Conservation (phyloP, 2,329 filamentous ascomycete genomes). For the Aspergillus alliaceus region DNA sequence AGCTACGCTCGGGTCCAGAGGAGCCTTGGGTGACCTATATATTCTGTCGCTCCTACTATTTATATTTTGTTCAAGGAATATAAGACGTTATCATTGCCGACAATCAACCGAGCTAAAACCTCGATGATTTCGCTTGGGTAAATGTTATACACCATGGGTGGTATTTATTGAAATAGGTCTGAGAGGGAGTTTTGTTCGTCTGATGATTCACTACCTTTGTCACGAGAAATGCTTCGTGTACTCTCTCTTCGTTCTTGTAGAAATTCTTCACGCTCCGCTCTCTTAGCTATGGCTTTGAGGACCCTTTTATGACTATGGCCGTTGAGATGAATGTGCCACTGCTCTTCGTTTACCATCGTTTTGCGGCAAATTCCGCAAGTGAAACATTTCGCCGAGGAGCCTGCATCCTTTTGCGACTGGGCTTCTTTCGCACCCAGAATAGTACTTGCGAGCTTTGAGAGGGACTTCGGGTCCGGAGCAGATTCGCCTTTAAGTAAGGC, state of each 20-base stretch:
- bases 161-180: not conserved
- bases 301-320: slow-evolving; percentile 60
- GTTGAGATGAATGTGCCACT: slow-evolving; percentile 59
- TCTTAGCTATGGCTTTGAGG: slow-evolving; percentile 44
- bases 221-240: not conserved
- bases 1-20: not conserved
- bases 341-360: slow-evolving; percentile 54
- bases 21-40: not conserved
- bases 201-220: not conserved
- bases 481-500: slow-evolving; percentile 61
- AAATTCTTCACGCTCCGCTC: slow-evolving; percentile 32
- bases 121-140: not conserved
- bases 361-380: slow-evolving; percentile 69
- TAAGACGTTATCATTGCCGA: not conserved
- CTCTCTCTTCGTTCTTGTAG: slow-evolving; percentile 25
- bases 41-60: not conserved
- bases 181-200: slow-evolving; percentile 2
- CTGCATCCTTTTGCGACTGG: slow-evolving; percentile 46
- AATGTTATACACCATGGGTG: not conserved
- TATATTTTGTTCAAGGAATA: not conserved
- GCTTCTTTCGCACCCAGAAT: slow-evolving; percentile 58
- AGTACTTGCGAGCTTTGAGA: slow-evolving; percentile 60
- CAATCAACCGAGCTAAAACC: not conserved
- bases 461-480: slow-evolving; percentile 56
- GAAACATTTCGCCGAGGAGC: slow-evolving; percentile 52